Conservation (phyloP, 208 protist genomes). For the Kentomonas sorsogonicus region DNA sequence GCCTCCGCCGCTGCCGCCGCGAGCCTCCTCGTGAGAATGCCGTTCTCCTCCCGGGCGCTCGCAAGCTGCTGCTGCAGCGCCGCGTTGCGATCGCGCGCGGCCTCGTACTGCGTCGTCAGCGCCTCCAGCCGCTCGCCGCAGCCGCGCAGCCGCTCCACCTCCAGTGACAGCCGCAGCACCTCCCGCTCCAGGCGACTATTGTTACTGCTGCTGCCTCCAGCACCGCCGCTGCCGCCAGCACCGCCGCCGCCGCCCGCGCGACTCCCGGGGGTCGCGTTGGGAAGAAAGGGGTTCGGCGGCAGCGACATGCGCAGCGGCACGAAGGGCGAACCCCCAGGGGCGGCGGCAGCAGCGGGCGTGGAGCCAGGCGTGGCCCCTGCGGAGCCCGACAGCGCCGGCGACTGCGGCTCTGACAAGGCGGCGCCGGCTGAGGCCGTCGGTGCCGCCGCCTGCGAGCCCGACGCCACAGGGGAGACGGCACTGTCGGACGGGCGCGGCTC, state of each 20-base stretch:
- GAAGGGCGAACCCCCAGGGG: background rate
- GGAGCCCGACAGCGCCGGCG: background rate
- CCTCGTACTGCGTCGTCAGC: constrained; percentile 51
- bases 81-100: no score
- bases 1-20: no score
- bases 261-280: background rate
- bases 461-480: constrained; percentile 1
- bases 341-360: background rate
- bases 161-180: constrained; percentile 62
- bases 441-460: background rate
- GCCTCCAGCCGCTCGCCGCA: constrained; percentile 20
- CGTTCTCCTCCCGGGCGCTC: no score
- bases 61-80: no score
- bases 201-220: background rate
- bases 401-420: background rate
- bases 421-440: background rate
- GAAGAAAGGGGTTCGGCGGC: constrained; percentile 3
- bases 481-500: background rate
- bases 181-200: constrained; percentile 60
- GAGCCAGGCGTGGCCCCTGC: background rate
- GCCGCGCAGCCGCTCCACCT: constrained; percentile 54
- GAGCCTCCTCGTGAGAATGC: no score
- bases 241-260: constrained; percentile 1
- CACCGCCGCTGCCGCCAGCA: no score
- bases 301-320: background rate